These are phyloP conservation scores for Thyridium curvatum DNA, from an alignment of 2,329 filamentous ascomycete genomes.

Conservation along the genomic window DNA sequence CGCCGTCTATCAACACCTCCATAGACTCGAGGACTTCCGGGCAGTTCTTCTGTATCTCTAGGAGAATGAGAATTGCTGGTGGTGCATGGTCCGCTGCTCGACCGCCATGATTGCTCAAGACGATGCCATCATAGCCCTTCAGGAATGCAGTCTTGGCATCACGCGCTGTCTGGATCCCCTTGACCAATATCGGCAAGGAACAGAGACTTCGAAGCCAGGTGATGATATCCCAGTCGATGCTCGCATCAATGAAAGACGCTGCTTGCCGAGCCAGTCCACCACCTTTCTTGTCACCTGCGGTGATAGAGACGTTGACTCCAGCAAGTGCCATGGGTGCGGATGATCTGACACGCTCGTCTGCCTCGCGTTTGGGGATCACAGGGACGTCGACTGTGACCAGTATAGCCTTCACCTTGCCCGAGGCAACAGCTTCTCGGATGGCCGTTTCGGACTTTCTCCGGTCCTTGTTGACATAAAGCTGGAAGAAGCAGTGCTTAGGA, in stretches of 20 bases:
- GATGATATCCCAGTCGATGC: conserved; percentile 46
- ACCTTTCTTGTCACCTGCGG: conserved; percentile 43
- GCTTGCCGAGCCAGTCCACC: conserved; percentile 46
- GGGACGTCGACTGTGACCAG: conserved; percentile 51
- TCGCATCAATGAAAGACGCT: conserved; percentile 41
- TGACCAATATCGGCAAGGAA: conserved; percentile 44
- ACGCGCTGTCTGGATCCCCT: conserved; percentile 49
- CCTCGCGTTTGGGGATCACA: conserved; percentile 49
- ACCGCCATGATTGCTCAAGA: conserved; percentile 54
- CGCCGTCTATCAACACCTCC: conserved; percentile 32
- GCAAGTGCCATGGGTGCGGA: conserved; percentile 28
- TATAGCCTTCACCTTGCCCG: conserved; percentile 27
- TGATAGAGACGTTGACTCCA: conserved; percentile 33
- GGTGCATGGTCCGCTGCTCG: conserved; percentile 44
- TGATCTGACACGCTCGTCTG: conserved; percentile 40
- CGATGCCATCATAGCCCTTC: conserved; percentile 44
- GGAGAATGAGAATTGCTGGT: conserved; percentile 28
- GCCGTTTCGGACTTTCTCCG: conserved; percentile 25
- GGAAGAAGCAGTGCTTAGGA: conserved; percentile 37
- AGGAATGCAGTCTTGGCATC: conserved; percentile 45
- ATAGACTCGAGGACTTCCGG: conserved; percentile 32
- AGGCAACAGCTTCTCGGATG: conserved; percentile 8
- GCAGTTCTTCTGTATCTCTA: conserved; percentile 30
- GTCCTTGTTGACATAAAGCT: conserved; percentile 48
- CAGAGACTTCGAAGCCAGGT: conserved; percentile 39